Percentiles rank a stretch among this genome's conserved stretches.
These are phyloP conservation scores for Vickermania spadyakhi DNA, from an alignment of 208 protist genomes.

Conservation along the genomic window DNA sequence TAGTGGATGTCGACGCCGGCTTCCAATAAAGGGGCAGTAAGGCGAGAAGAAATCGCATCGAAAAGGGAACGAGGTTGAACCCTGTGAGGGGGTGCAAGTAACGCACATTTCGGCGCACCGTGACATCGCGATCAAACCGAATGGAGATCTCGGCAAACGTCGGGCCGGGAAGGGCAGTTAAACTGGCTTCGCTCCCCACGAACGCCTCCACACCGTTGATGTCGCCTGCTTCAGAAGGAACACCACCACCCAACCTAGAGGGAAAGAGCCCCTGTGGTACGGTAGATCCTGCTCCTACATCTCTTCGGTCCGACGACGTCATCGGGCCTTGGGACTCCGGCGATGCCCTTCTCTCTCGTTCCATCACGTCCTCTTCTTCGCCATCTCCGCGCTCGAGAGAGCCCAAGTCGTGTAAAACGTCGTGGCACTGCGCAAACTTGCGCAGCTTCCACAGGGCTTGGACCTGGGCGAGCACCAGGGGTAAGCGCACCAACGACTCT, in stretches of 20 bases:
- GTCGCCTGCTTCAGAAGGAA: too few relatives aligned
- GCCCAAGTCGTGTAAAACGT: conserved; percentile 51
- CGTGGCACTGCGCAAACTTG: conserved; percentile 32
- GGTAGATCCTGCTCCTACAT: neutral
- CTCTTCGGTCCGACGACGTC: too few relatives aligned
- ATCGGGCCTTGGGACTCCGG: too few relatives aligned
- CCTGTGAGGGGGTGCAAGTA: conserved; percentile 36
- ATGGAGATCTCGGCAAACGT: too few relatives aligned
- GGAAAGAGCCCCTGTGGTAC: neutral
- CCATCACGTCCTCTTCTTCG: neutral
- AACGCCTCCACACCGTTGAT: too few relatives aligned
- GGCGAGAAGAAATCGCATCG: conserved; percentile 54
- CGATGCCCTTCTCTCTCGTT: too few relatives aligned
- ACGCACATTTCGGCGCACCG: conserved; percentile 14
- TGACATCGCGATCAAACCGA: too few relatives aligned
- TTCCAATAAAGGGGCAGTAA: conserved; percentile 48
- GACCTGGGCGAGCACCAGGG: conserved; percentile 67
- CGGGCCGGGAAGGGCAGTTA: too few relatives aligned
- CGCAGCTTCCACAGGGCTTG: conserved; percentile 64
- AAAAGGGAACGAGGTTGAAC: conserved; percentile 74
- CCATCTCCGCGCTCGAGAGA: conserved; percentile 25
- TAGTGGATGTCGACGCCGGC: too few relatives aligned
- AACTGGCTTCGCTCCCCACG: too few relatives aligned
- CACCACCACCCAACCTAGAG: neutral
- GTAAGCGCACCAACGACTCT: conserved; percentile 15